Base-by-base conservation (phyloP, 768 basidiomycete species). In the Lyophyllum atratum region DNA sequence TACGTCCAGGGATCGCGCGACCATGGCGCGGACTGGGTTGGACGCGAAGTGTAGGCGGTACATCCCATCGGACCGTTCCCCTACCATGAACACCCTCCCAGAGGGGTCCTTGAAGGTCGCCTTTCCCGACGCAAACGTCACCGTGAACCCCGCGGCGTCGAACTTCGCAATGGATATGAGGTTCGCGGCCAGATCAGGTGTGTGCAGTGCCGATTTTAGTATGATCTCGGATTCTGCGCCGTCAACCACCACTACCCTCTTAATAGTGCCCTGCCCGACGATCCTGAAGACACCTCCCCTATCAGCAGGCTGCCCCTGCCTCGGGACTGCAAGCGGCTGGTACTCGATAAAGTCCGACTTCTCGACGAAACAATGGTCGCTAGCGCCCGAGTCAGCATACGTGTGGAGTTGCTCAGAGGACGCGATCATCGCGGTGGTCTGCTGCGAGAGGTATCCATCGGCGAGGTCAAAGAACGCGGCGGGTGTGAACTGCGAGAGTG, bases 361-460 rank as follows among this genome's bases (percentile, higher is more conserved):
- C 24, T 68, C 55, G 0, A 48, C 52, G 47, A 70, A 68, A 54
- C 61, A 72, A 49, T 69, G 62, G 26, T 69, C 61, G 12, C 48
- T 65, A 0, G 69, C 66, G 6, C 66, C 56, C 1, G 50, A 57
- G 21, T 57, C 56, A 1, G 44, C 69, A 17, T 65, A 66, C 44
- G 70, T 49, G 15, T 25, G 25, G 17, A n/a, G n/a, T n/a, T 47
- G 46, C 14, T 11, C 5, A 24, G 2, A 28, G 25, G 5, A 47
- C n/a, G 46, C 26, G 17, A n/a, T 28, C 25, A 28, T 6, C 14
- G 46, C 46, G 15, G 6, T 26, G 25, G 46, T 47, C 11, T 29
- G 28, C 14, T 25, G 7, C 9, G 7, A 15, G 34, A 37, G 34
- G 34, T 15, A 37, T 9, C 14, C 14, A 15, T 37, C 3, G 9